Base-by-base conservation (phyloP, 139 green algal genomes). In the Chlamydomonas eustigma region DNA sequence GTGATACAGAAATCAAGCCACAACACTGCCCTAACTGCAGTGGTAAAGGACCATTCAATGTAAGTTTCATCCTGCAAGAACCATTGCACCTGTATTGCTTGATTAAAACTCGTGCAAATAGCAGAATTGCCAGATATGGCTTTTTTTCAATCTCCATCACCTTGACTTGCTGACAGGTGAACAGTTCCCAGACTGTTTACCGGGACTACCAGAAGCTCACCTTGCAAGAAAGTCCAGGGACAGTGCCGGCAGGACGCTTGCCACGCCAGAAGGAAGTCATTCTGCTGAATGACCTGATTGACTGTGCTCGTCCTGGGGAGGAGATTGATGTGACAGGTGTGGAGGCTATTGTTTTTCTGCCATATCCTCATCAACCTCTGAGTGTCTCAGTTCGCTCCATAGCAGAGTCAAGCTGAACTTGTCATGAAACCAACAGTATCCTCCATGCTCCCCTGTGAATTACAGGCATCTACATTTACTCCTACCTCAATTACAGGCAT, bases 171-270 rank as follows among this genome's bases (percentile, higher is more conserved):
- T 12, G 52, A 37, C 88, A 93, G 89, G 70, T 96, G 30, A 96
- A 96, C 78, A 84, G 82, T 39, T 72, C 76, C n/a, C 85, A 97
- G 87, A 99, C 96, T 2, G 76, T 97, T 39, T 99, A 99, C 90
- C 84, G 91, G 50, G 98, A 99, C 87, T 99, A 97, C 83, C 96
- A 99, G 88, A 97, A 97, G 88, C 81, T 99, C 33, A 97, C 93
- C 39, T 87, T 99, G 84, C 95, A 99, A 87, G 96, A 99, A 84
- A 88, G 83, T 39, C 96, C 96, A 5, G 94, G 96, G 36, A 92
- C 64, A 0, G 96, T 99, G 66, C 92, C 72, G 34, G 90, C 95
- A 2, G 96, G 96, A 4, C 92, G 95, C 25, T 88, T 99, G 76
- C 96, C 96, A 1, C 91, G 96, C 73, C 86, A 91, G 82, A 99